Conservation (phyloP, 2,329 filamentous ascomycete species). For the Basipetospora sp. region DNA sequence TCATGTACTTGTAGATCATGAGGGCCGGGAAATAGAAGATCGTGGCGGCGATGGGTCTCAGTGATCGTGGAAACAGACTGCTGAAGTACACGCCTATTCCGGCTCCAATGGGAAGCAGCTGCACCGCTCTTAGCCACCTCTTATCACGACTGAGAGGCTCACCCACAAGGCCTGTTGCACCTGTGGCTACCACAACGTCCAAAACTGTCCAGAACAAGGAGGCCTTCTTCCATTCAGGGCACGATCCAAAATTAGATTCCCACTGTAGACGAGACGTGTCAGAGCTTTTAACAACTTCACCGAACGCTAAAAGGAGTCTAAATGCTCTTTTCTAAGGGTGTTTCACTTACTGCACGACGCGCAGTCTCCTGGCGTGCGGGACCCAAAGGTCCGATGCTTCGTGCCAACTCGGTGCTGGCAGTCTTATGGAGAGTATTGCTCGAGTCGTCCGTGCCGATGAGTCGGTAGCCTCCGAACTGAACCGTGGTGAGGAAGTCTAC, state of each 20-base stretch:
- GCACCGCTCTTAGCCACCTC: slow-evolving; percentile 1
- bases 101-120: slow-evolving; percentile 1
- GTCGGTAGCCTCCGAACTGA: slow-evolving; percentile 3
- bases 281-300: not conserved
- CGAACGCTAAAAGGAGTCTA: not conserved
- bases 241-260: not conserved
- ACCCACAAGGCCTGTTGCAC: slow-evolving; percentile 1
- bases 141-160: slow-evolving; percentile 3
- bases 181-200: slow-evolving; percentile 3
- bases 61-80: slow-evolving; percentile 1
- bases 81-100: slow-evolving; percentile 3
- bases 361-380: slow-evolving; percentile 2
- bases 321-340: too few relatives aligned
- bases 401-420: slow-evolving; percentile 3
- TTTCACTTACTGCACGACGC: slow-evolving; percentile 1
- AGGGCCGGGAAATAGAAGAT: slow-evolving; percentile 3
- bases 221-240: slow-evolving; percentile 3
- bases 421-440: slow-evolving; percentile 4
- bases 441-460: slow-evolving; percentile 4
- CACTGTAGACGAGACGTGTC: not conserved
- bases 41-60: slow-evolving; percentile 3
- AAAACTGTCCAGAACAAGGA: slow-evolving; percentile 5
- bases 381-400: slow-evolving; percentile 1
- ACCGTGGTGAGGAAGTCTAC: slow-evolving; percentile 4
- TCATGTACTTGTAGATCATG: slow-evolving; percentile 5